These are phyloP conservation scores for Pezicula rhizophila DNA, from an alignment of 2,329 filamentous ascomycete species.

Conservation along the genomic window DNA sequence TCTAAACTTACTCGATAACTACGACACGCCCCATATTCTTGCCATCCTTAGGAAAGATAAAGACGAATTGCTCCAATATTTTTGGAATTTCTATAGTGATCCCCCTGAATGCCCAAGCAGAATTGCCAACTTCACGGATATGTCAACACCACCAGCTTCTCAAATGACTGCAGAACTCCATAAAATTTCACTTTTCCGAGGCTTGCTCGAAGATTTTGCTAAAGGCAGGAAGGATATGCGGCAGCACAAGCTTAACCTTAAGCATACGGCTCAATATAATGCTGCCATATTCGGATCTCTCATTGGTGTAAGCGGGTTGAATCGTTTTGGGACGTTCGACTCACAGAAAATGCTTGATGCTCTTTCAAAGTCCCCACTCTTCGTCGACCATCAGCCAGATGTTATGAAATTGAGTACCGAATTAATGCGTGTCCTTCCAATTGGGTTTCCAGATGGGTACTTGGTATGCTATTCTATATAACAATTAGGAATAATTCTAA, in stretches of 20 bases:
- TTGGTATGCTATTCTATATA: constrained; percentile 5
- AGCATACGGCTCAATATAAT: constrained; percentile 3
- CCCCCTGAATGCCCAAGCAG: constrained; percentile 1
- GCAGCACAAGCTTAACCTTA: constrained; percentile 3
- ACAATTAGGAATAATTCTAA: constrained; percentile 1
- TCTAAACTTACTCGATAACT: constrained; percentile 8
- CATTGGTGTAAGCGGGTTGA: constrained; percentile 1
- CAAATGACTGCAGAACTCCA: constrained; percentile 2
- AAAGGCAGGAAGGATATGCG: background rate
- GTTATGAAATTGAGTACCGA: background rate
- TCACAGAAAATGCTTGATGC: constrained; percentile 7
- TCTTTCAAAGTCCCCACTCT: constrained; percentile 8
- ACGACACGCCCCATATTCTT: constrained; percentile 4
- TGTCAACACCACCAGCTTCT: no score
- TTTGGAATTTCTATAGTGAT: constrained; percentile 5
- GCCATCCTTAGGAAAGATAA: constrained; percentile 8
- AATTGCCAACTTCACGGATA: no score
- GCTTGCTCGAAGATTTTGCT: constrained; percentile 2
- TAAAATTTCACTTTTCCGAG: constrained; percentile 3
- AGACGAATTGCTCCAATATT: constrained; percentile 6
- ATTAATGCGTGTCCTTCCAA: constrained; percentile 3
- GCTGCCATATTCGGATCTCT: constrained; percentile 5
- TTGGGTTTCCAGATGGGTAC: constrained; percentile 2
- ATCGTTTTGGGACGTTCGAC: constrained; percentile 4
- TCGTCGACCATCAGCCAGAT: constrained; percentile 2